A percentile compares a stretch with the other conserved stretches of the same genome.
These are phyloP conservation scores for Dillenia suffruticosa DNA, from an alignment of 164 flowering plant species.

Conservation along the genomic window DNA sequence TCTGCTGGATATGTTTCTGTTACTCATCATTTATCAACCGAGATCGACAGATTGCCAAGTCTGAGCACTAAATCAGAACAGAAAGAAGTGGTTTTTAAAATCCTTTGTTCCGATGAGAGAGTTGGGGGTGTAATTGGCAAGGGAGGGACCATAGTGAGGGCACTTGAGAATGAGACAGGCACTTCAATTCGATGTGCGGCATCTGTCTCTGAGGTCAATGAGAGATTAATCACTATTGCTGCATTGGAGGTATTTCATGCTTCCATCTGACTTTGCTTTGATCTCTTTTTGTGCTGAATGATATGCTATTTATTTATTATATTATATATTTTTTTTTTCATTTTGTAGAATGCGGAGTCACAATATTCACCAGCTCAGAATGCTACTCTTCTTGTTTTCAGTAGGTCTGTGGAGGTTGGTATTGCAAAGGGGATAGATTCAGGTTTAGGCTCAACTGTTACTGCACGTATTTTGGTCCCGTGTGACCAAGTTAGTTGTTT, in stretches of 20 bases:
- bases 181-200: slow-evolving; percentile 58
- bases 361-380: slow-evolving; percentile 70
- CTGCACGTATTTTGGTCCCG: slow-evolving; percentile 61
- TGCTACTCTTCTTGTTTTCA: slow-evolving; percentile 61
- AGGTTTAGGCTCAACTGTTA: slow-evolving; percentile 35
- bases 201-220: slow-evolving; percentile 54
- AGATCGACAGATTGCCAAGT: slow-evolving; percentile 21
- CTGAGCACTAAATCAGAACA: slow-evolving; percentile 20
- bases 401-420: slow-evolving; percentile 53
- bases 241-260: slow-evolving; percentile 67
- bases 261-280: slow-evolving; percentile 1
- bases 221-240: slow-evolving; percentile 64
- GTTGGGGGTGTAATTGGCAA: slow-evolving; percentile 88
- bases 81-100: slow-evolving; percentile 57
- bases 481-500: slow-evolving; percentile 74
- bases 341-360: slow-evolving; percentile 49
- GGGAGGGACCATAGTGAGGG: slow-evolving; percentile 63
- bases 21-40: slow-evolving; percentile 24
- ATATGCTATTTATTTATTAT: too few species aligned
- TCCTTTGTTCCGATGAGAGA: slow-evolving; percentile 59
- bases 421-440: slow-evolving; percentile 45
- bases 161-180: slow-evolving; percentile 73
- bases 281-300: slow-evolving; percentile 4
- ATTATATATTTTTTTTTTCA: slow-evolving; percentile 7
- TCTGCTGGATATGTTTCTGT: slow-evolving; percentile 33